Percentiles rank a stretch among this genome's conserved stretches.
Conservation (phyloP, 1,284 basidiomycete species). For the Coniferiporia weirii region DNA sequence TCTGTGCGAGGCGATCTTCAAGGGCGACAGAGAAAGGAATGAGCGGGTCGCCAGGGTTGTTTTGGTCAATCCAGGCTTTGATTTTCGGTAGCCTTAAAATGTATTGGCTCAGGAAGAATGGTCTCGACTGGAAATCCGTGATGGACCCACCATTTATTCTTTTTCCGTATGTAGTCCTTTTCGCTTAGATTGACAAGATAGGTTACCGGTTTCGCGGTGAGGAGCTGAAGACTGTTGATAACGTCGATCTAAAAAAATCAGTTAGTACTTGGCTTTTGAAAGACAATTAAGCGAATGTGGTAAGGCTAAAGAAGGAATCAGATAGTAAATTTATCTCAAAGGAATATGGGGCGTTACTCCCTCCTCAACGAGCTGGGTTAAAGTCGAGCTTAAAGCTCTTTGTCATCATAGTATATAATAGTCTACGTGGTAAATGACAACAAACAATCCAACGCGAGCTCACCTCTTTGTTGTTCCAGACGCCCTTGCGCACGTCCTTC, state of each 20-base stretch:
- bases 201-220: slow-evolving; percentile 97
- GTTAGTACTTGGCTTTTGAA: background rate
- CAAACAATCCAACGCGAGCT: slow-evolving; percentile 27
- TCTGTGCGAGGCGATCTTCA: slow-evolving; percentile 80
- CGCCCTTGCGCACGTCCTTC: slow-evolving; percentile 91
- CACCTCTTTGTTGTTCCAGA: slow-evolving; percentile 98
- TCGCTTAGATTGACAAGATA: slow-evolving; percentile 99
- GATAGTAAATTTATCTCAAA: slow-evolving; percentile 50
- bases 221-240: slow-evolving; percentile 86
- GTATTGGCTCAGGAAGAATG: background rate
- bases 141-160: slow-evolving; percentile 90
- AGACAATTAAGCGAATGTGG: background rate
- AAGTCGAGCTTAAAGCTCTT: slow-evolving; percentile 67
- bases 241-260: slow-evolving; percentile 73
- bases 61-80: slow-evolving; percentile 96
- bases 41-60: slow-evolving; percentile 94
- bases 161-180: slow-evolving; percentile 92
- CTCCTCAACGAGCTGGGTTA: slow-evolving; percentile 71
- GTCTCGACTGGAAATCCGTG: background rate
- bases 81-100: slow-evolving; percentile 82
- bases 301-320: slow-evolving; percentile 33
- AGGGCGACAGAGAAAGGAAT: slow-evolving; percentile 98
- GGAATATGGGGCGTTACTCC: slow-evolving; percentile 66
- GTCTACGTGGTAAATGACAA: slow-evolving; percentile 2
- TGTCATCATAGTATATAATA: slow-evolving; percentile 55